Evolutionary conservation across 805 yeast species (phyloP), one percentile per base, ranked within the genome.

Genomic region (Pichia thaimueangensis): DNA sequence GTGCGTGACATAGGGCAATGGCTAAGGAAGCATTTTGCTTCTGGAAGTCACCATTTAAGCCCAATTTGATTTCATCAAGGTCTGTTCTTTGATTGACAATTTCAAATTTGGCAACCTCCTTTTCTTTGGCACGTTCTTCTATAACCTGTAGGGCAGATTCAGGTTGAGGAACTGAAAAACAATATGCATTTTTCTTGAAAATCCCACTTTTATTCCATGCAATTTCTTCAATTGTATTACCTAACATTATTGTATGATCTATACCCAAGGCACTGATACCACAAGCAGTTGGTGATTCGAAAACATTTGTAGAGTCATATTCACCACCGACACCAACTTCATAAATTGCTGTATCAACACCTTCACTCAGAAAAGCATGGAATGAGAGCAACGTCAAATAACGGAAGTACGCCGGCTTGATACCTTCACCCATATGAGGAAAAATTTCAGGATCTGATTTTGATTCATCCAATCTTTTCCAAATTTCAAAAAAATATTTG

Each of bases 241-340:
- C 99, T 41, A 93, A 68, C 73, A 87, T 80, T 42, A 77, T 69
- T 0, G 88, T 82, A 61, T 93, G 99, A 60, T 93, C 99, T 34
- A 93, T 82, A 1, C 97, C 98, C 47, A 93, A 64, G 6, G 91
- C 74, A 2, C 93, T 68, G 15, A 93, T 82, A 30, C 95, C 98
- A 36, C 95, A 81, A 1, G 80, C 89, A 0, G 85, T 74, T 16
- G 98, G 97, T 33, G 70, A 65, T 33, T 71, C 78, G 37, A 93
- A 76, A 2, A 93, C 74, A 59, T 93, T 93, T 11, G 99, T 93
- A n/a, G 96, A 86, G 62, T 93, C 99, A 56, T 79, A 87, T 58
- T 86, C 94, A 6, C 99, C 99, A 23, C 99, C 99, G 37, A 93
- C 95, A 19, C 99, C 99, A 24, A 94, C 99, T 61, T 93, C 99